Evolutionary conservation across 345 rosid genomes (phyloP).

Genomic region (Citrus maxima): DNA sequence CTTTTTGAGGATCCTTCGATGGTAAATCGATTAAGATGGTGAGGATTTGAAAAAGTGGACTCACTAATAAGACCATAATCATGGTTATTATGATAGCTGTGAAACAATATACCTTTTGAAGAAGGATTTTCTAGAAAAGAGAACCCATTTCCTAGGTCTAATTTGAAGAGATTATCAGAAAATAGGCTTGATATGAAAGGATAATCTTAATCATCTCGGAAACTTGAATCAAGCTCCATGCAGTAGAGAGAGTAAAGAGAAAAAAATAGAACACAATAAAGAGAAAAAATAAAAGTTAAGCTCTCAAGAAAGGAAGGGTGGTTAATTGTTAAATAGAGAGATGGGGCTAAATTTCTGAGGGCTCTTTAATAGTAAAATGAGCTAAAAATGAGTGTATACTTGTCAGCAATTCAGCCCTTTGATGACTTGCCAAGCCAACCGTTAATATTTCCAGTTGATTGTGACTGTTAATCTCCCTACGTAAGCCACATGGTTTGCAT

Average conservation of each 20-base stretch:
- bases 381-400: conserved; percentile 9
- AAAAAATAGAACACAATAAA: neutral
- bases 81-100: conserved; percentile 10
- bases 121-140: conserved; percentile 1
- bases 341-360: neutral
- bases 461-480: conserved; percentile 21
- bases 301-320: conserved; percentile 18
- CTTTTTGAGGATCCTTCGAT: conserved; percentile 20
- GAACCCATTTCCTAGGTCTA: conserved; percentile 1
- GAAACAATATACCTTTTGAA: conserved; percentile 8
- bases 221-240: conserved; percentile 47
- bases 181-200: conserved; percentile 32
- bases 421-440: conserved; percentile 11
- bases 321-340: conserved; percentile 7
- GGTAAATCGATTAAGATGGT: conserved; percentile 10
- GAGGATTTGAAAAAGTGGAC: too few species aligned
- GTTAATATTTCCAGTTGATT: conserved; percentile 27
- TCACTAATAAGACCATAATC: neutral
- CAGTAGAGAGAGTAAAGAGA: conserved; percentile 2
- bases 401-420: conserved; percentile 27
- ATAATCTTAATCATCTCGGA: conserved; percentile 36
- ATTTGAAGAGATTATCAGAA: conserved; percentile 14
- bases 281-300: neutral
- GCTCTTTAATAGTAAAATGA: neutral
- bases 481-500: neutral